These are phyloP conservation scores for Wickerhamomyces queroliae DNA, from an alignment of 805 yeast species.

Conservation along the genomic window DNA sequence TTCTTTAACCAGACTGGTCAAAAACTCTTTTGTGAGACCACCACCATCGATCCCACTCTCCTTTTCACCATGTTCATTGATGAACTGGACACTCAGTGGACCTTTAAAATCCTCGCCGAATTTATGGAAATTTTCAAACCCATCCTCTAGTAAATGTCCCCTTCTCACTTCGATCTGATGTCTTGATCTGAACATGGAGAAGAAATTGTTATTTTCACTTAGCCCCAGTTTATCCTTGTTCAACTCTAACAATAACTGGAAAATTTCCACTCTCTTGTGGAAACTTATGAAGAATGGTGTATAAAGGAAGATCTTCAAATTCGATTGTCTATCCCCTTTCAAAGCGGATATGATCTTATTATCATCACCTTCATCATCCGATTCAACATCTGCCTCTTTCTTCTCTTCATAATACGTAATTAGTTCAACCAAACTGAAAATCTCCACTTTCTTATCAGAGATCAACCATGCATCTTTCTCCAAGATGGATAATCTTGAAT, in stretches of 20 bases:
- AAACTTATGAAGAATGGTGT: conserved; percentile 82
- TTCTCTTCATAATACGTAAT: conserved; percentile 40
- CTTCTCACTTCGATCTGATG: conserved; percentile 56
- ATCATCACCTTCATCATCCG: conserved; percentile 20
- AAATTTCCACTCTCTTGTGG: conserved; percentile 63
- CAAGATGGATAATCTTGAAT: conserved; percentile 53
- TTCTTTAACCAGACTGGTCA: conserved; percentile 65
- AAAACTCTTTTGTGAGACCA: conserved; percentile 87
- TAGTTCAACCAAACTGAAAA: conserved; percentile 29
- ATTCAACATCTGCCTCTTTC: conserved; percentile 16
- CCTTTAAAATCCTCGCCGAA: conserved; percentile 53
- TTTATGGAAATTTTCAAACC: conserved; percentile 51
- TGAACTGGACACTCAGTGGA: conserved; percentile 58
- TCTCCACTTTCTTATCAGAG: conserved; percentile 22
- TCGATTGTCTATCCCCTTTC: conserved; percentile 19
- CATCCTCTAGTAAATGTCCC: conserved; percentile 68
- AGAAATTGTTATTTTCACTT: conserved; percentile 2
- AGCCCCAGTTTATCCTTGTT: conserved; percentile 37
- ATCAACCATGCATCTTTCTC: conserved; percentile 50
- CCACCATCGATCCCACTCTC: conserved; percentile 98
- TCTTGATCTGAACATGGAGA: conserved; percentile 12
- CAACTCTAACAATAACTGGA: conserved; percentile 53
- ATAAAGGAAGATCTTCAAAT: conserved; percentile 47
- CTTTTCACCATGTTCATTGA: conserved; percentile 59
- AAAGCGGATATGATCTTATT: conserved; percentile 7